These are phyloP conservation scores for Citrullus colocynthis DNA, from an alignment of 306 rosid species.

Conservation along the genomic window DNA sequence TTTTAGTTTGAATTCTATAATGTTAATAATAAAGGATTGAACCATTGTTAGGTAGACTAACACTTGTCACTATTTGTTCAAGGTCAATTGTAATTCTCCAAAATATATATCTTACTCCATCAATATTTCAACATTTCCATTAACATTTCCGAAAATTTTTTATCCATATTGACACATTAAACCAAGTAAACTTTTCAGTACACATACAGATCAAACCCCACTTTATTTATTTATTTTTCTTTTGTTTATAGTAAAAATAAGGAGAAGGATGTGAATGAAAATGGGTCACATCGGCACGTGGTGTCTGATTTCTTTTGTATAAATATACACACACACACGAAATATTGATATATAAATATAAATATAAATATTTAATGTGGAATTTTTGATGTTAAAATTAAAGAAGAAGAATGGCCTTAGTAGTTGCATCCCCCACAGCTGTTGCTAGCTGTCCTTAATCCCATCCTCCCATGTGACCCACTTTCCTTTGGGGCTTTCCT, in stretches of 20 bases:
- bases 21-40: too few species aligned
- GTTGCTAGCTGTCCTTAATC: slow-evolving; percentile 91
- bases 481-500: slow-evolving; percentile 14
- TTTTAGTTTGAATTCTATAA: too few species aligned
- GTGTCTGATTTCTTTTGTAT: slow-evolving; percentile 44
- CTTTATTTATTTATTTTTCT: background rate
- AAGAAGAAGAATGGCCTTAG: slow-evolving; percentile 4
- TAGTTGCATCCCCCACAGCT: slow-evolving; percentile 49
- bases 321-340: background rate
- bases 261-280: slow-evolving; percentile 26
- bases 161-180: too few species aligned
- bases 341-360: too few species aligned
- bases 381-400: too few species aligned
- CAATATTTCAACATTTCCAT: too few species aligned
- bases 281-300: slow-evolving; percentile 96
- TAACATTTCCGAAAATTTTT: too few species aligned
- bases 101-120: too few species aligned
- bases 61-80: too few species aligned
- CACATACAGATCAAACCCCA: background rate
- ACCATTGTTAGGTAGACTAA: too few species aligned
- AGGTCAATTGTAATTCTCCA: too few species aligned
- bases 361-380: background rate
- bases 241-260: background rate
- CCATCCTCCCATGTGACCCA: slow-evolving; percentile 72
- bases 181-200: too few species aligned